Conservation (phyloP, 176 grass and related monocot genomes). For the Carex littledalei region DNA sequence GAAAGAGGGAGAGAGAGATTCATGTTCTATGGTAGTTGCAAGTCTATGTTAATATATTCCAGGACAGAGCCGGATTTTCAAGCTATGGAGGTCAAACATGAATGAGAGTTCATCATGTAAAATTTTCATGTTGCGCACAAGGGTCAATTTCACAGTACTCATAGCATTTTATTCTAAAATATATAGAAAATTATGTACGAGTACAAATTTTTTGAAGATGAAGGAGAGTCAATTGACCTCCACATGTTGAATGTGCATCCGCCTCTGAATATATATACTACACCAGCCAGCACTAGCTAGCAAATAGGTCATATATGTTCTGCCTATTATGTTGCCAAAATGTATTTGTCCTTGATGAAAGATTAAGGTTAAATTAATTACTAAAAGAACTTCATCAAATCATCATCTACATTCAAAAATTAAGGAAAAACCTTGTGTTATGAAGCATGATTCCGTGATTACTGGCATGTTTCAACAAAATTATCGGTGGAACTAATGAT, state of each 20-base stretch:
- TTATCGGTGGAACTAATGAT: not conserved
- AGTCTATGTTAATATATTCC: too few relatives aligned
- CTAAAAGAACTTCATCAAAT: not conserved
- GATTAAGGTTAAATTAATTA: not conserved
- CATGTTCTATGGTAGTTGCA: not conserved
- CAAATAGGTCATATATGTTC: not conserved
- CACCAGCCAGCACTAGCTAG: not conserved
- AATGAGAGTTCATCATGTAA: too few relatives aligned
- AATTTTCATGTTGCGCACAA: too few relatives aligned
- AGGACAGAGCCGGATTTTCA: too few relatives aligned
- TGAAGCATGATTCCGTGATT: not conserved
- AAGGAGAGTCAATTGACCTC: too few relatives aligned
- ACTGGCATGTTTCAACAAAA: not conserved
- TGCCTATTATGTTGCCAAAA: not conserved
- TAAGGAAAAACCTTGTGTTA: not conserved
- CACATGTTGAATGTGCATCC: too few relatives aligned
- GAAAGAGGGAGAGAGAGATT: not conserved
- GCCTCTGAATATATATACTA: not conserved
- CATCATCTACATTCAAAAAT: not conserved
- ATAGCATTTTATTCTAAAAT: too few relatives aligned
- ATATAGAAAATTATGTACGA: too few relatives aligned
- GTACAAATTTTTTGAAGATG: too few relatives aligned
- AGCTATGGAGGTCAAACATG: too few relatives aligned
- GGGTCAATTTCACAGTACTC: too few relatives aligned
- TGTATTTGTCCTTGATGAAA: not conserved